Conservation (phyloP, 108 stramenopile species). For the Nannochloropsis salina region DNA sequence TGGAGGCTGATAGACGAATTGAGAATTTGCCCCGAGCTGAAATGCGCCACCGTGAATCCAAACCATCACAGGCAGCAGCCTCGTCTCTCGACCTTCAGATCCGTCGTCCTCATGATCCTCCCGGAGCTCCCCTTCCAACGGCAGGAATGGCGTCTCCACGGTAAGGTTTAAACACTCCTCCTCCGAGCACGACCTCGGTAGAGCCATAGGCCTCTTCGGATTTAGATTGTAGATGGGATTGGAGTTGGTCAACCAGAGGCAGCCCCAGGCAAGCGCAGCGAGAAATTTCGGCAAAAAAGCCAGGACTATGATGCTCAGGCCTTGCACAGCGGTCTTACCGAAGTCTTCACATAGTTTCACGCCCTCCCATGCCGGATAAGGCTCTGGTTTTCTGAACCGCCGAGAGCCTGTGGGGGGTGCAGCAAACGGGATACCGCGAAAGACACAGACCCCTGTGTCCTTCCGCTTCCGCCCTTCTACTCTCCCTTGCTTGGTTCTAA, state of each 20-base stretch:
- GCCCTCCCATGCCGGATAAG: conserved; percentile 26
- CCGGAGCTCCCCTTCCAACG: background rate
- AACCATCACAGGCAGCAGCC: conserved; percentile 46
- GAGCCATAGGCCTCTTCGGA: background rate
- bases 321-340: conserved; percentile 27
- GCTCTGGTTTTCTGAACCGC: conserved; percentile 49
- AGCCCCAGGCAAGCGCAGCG: background rate
- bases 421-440: conserved; percentile 54
- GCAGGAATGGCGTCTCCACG: conserved; percentile 36
- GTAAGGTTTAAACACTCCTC: conserved; percentile 58
- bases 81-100: background rate
- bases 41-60: conserved; percentile 54
- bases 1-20: conserved; percentile 21
- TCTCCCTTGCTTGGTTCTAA: background rate
- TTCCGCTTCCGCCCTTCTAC: conserved; percentile 13
- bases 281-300: background rate
- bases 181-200: background rate
- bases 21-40: conserved; percentile 46
- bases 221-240: background rate
- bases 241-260: background rate
- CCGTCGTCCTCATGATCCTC: background rate
- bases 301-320: background rate
- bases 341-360: conserved; percentile 32
- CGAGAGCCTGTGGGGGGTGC: conserved; percentile 49
- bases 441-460: conserved; percentile 1